Base-by-base conservation (phyloP, 306 rosid genomes). In the Castanospermum australe region DNA sequence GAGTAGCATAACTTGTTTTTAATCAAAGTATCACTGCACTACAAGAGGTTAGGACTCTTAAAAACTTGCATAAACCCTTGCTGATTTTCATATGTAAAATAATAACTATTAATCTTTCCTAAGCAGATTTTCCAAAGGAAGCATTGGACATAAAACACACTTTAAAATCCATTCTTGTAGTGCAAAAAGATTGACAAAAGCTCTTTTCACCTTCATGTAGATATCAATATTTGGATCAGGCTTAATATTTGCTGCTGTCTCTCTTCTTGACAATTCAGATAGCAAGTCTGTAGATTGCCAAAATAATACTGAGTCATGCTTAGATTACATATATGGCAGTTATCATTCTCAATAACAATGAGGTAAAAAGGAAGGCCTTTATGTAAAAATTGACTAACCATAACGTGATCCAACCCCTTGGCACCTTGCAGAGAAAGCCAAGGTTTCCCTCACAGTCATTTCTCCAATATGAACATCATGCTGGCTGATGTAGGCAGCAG, bases 341-440 rank as follows among this genome's bases (percentile, higher is more conserved):
- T 13, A 13, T 47, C 32, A 63, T 36, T 17, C 63, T 35, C 10
- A 54, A 11, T 66, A 66, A 4, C 14, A 65, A 64, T 54, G 48
- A 62, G 48, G 20, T 35, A 8, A 54, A 14, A 20, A 47, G 63
- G 10, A 25, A 41, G 60, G 10, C 6, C 3, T 36, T 61, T 21
- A 54, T 54, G 13, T 1, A 28, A 21, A 24, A 59, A 77, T 39
- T 44, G 71, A 70, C 85, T 45, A 51, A 88, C 92, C 92, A 76
- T 76, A 86, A 64, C 88, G 82, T 4, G 92, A 82, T 20, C 92
- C 90, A n/a, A 86, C 87, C 12, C 92, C 92, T 79, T 88, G 92
- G 76, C 89, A 88, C 78, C 85, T 86, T 4, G 88, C 92, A 20
- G 92, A 81, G 75, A 88, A 88, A 38, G 82, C 83, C 77, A 88